These are phyloP conservation scores for Fusarium nisikadoi DNA, from an alignment of 2,329 filamentous ascomycete genomes.

Conservation along the genomic window DNA sequence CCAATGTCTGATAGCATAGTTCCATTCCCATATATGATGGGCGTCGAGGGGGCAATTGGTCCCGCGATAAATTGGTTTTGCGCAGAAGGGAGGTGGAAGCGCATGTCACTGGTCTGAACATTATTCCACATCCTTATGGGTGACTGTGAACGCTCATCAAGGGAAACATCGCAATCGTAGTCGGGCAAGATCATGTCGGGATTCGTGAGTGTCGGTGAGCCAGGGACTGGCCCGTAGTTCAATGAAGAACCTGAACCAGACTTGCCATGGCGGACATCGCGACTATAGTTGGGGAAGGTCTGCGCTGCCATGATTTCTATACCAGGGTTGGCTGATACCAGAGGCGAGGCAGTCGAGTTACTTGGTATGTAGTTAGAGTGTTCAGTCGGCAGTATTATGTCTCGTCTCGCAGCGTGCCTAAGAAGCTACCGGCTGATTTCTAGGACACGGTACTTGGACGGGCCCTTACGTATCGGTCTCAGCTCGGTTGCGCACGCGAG, in stretches of 20 bases:
- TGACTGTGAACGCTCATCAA: conserved; percentile 62
- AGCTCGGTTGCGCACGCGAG: conserved; percentile 30
- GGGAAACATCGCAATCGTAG: conserved; percentile 68
- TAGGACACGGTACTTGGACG: conserved; percentile 25
- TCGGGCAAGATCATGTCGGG: conserved; percentile 94
- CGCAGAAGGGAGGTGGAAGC: conserved; percentile 56
- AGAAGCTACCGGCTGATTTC: conserved; percentile 9
- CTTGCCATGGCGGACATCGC: conserved; percentile 45
- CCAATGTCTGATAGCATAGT: conserved; percentile 76
- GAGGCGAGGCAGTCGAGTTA: background rate
- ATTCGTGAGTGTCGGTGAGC: conserved; percentile 89
- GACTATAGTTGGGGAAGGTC: conserved; percentile 40
- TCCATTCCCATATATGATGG: conserved; percentile 75
- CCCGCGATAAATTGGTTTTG: conserved; percentile 54
- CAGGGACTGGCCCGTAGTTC: conserved; percentile 64
- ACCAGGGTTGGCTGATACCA: background rate
- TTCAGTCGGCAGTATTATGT: conserved; percentile 3
- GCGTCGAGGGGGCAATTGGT: conserved; percentile 65
- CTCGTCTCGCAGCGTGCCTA: conserved; percentile 14
- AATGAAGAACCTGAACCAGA: conserved; percentile 41
- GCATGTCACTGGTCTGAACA: conserved; percentile 49
- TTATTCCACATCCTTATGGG: conserved; percentile 65
- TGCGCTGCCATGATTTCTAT: conserved; percentile 47
- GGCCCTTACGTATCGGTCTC: conserved; percentile 12
- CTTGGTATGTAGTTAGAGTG: background rate